These are phyloP conservation scores for Warburgia ugandensis DNA, from an alignment of 164 flowering plant species.

Conservation along the genomic window DNA sequence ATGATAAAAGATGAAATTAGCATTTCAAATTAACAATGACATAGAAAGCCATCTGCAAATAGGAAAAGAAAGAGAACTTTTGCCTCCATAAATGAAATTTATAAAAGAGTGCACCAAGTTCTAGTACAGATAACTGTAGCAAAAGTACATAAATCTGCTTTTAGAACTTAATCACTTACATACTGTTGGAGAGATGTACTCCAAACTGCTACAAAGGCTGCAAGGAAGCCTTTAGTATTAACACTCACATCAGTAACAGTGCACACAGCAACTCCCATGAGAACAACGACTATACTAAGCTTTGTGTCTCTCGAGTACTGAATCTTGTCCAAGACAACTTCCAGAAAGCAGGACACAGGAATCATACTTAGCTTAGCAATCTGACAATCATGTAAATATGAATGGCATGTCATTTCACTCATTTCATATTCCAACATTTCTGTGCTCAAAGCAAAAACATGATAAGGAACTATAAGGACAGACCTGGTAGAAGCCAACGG, in stretches of 20 bases:
- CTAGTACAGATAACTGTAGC: background rate
- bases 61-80: no score
- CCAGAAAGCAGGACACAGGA: conserved; percentile 22
- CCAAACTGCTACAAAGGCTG: conserved; percentile 80
- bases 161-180: conserved; percentile 40
- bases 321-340: conserved; percentile 31
- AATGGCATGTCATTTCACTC: background rate
- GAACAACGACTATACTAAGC: conserved; percentile 69
- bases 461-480: background rate
- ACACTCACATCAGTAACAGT: conserved; percentile 92
- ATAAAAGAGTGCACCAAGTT: background rate
- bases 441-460: background rate
- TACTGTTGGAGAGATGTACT: conserved; percentile 83
- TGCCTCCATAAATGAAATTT: no score
- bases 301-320: conserved; percentile 84
- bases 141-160: background rate
- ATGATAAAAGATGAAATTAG: no score
- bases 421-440: background rate
- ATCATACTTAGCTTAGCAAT: conserved; percentile 95
- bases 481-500: conserved; percentile 93
- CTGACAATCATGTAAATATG: conserved; percentile 24
- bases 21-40: no score
- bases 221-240: conserved; percentile 65
- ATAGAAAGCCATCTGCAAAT: no score
- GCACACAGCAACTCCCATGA: conserved; percentile 86